phyloP scores from a whole-genome alignment of 192 early-diverging fungal species.

The Gigaspora rosea region DNA sequence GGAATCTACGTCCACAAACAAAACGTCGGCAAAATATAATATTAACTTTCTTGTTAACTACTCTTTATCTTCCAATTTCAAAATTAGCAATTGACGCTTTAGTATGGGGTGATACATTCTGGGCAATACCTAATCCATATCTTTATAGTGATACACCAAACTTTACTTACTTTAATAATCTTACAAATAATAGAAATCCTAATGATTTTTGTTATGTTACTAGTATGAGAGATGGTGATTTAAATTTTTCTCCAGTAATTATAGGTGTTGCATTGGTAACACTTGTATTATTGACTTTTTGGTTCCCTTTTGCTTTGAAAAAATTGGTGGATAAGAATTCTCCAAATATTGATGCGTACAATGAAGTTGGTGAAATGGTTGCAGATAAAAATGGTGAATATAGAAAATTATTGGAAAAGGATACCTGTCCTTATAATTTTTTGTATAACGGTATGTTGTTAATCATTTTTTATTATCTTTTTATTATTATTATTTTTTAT shows the following conservation, averaged over 20 bases:
- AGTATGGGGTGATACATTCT: conserved; percentile 46
- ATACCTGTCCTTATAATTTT: conserved; percentile 61
- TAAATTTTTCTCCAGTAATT: conserved; percentile 44
- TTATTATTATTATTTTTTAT: too few species aligned
- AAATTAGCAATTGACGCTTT: conserved; percentile 43
- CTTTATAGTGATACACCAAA: conserved; percentile 33
- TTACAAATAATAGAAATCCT: conserved; percentile 28
- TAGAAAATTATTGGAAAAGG: conserved; percentile 51
- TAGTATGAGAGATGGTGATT: conserved; percentile 45
- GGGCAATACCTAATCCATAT: conserved; percentile 43
- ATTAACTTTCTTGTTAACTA: conserved; percentile 43
- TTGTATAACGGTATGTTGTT: conserved; percentile 57
- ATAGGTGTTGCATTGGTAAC: conserved; percentile 40
- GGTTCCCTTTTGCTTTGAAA: conserved; percentile 44
- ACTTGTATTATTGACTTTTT: conserved; percentile 36
- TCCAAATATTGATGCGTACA: conserved; percentile 50
- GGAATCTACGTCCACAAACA: conserved; percentile 42
- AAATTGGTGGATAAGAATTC: conserved; percentile 45
- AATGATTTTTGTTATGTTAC: conserved; percentile 48
- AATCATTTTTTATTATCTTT: not conserved
- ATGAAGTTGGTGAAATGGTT: conserved; percentile 39
- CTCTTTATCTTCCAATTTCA: conserved; percentile 41
- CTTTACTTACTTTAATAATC: not conserved
- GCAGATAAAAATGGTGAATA: conserved; percentile 41
- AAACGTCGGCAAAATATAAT: conserved; percentile 37